phyloP scores from a whole-genome alignment of 2,329 filamentous ascomycete genomes.

The Fusarium paranaense region DNA sequence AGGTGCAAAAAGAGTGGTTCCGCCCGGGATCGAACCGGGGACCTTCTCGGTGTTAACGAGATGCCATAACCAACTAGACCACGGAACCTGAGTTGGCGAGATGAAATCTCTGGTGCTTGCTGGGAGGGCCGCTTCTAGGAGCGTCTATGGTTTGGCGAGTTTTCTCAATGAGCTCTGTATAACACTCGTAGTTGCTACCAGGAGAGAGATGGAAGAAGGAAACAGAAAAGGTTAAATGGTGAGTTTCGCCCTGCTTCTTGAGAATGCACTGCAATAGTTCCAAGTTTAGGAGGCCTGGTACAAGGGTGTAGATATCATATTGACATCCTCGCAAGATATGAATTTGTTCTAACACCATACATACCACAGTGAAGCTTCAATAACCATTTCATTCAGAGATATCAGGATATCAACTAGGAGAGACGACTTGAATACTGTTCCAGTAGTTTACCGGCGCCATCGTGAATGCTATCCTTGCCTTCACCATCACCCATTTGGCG shows the following conservation, averaged over 20 bases:
- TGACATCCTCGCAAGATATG: neutral
- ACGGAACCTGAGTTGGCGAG: conserved; percentile 22
- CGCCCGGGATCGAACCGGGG: conserved; percentile 37
- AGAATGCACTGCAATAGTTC: accelerated
- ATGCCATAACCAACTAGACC: conserved; percentile 42
- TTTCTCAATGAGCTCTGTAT: neutral
- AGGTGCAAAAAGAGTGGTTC: conserved; percentile 30
- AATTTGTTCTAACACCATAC: too few relatives aligned
- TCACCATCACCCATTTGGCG: neutral
- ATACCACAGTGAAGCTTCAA: neutral
- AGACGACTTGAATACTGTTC: too few relatives aligned
- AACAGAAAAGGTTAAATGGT: neutral
- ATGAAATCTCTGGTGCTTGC: neutral
- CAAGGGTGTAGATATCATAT: neutral
- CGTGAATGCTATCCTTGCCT: neutral
- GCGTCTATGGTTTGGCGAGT: neutral
- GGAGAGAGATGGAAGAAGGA: neutral
- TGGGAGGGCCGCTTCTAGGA: neutral
- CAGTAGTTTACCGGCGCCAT: neutral
- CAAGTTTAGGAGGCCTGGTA: neutral
- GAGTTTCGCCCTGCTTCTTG: neutral
- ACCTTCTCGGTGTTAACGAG: conserved; percentile 41
- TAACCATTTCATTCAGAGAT: neutral
- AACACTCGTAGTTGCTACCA: neutral
- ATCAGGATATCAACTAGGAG: neutral